Evolutionary conservation across 2,329 filamentous ascomycete genomes (phyloP), one percentile per base, ranked within the genome.

Genomic region (Berkeleyomyces rouxiae): DNA sequence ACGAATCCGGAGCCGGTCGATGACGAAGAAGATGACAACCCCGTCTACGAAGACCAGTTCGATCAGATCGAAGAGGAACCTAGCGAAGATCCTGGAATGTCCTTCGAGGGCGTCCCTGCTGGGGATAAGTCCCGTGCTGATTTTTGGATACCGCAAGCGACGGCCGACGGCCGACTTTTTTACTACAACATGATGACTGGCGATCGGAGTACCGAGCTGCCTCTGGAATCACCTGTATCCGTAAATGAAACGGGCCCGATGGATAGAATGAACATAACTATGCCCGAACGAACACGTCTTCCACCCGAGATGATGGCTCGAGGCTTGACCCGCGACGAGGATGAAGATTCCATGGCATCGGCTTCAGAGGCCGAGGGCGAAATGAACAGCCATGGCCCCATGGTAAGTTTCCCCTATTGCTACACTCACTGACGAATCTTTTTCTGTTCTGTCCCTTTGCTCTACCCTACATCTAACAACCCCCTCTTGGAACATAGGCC

Each of bases 101-200:
- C 87, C 4, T 79, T 90, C 59, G 89, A 95, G 70, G 84, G 84
- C 59, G 78, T 79, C 23, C 80, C 80, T 55, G 74, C 73, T 13
- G 70, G 66, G 66, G 85, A 86, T 69, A 87, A 88, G 70, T 91
- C 93, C 68, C 85, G 92, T 71, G 90, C 92, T 55, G 92, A 95
- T 67, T 99, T 95, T 71, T 99, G 93, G 93, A 96, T 99, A 68
- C 93, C 93, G 16, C 93, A 99, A 76, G 93, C 91, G 11, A 99
- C 93, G 0, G 83, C 89, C 1, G 91, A 97, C 71, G 93, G 93
- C 61, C 82, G 91, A 63, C 75, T 99, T 33, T 99, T 95, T 74
- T 99, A 97, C 75, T 97, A 95, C 79, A 99, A 99, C 73, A 97
- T 92, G 66, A 84, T 96, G 76, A 99, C 93, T 0, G 91, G 92